These are phyloP conservation scores for Athelia sp. DNA, from an alignment of 1,284 basidiomycete genomes.

Conservation along the genomic window DNA sequence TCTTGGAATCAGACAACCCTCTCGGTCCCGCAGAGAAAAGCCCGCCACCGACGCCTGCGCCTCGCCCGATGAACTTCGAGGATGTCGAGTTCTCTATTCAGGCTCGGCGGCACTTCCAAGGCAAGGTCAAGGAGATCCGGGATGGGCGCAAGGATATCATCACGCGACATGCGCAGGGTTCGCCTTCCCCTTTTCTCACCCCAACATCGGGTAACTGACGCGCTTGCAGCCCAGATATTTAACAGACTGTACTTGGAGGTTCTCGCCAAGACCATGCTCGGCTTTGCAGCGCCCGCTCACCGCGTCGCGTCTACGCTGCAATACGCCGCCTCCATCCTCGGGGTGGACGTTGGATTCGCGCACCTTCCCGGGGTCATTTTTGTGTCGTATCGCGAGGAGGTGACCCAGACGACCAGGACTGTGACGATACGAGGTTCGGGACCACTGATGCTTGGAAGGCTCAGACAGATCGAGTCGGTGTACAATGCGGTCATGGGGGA, in stretches of 20 bases:
- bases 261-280: conserved; percentile 59
- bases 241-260: conserved; percentile 49
- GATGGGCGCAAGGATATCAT: no score
- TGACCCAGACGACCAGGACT: conserved; percentile 73
- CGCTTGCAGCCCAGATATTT: no score
- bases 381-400: conserved; percentile 76
- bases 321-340: conserved; percentile 77
- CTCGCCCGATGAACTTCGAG: no score
- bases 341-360: conserved; percentile 79
- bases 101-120: no score
- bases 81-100: no score
- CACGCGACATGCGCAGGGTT: no score
- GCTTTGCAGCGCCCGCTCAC: conserved; percentile 68
- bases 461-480: conserved; percentile 72
- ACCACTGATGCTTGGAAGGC: conserved; percentile 69
- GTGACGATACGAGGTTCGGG: conserved; percentile 76
- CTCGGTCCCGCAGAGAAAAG: no score
- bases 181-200: no score
- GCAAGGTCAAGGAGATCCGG: no score
- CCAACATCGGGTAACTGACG: no score
- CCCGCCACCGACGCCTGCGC: no score
- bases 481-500: conserved; percentile 82
- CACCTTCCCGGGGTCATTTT: conserved; percentile 80
- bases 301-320: conserved; percentile 64
- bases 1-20: no score